These are phyloP conservation scores for Globisporangium radiosum DNA, from an alignment of 352 stramenopile species.

Conservation along the genomic window DNA sequence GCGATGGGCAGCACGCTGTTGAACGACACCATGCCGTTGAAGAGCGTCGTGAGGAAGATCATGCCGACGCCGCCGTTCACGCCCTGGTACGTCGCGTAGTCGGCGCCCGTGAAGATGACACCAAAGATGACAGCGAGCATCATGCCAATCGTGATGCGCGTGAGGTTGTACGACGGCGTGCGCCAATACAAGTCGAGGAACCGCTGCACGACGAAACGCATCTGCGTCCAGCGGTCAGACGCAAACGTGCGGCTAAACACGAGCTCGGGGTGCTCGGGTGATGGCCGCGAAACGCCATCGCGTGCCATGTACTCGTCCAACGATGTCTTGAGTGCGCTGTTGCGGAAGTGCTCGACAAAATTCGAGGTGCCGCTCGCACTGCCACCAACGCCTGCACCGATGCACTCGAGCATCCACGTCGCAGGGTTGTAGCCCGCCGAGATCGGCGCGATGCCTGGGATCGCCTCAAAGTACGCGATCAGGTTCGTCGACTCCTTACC, in stretches of 20 bases:
- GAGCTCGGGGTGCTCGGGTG: conserved; percentile 8
- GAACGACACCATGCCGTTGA: conserved; percentile 14
- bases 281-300: conserved; percentile 4
- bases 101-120: conserved; percentile 31
- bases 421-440: conserved; percentile 27
- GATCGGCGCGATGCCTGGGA: conserved; percentile 22
- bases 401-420: conserved; percentile 18
- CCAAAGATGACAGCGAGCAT: conserved; percentile 63
- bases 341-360: conserved; percentile 8
- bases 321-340: conserved; percentile 6
- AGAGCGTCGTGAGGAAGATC: conserved; percentile 9
- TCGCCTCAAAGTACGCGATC: conserved; percentile 25
- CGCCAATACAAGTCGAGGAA: conserved; percentile 68
- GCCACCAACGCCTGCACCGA: conserved; percentile 19
- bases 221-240: conserved; percentile 6
- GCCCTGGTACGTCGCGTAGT: conserved; percentile 35
- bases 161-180: conserved; percentile 83
- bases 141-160: conserved; percentile 40
- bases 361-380: not conserved
- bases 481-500: conserved; percentile 16
- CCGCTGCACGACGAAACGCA: conserved; percentile 6
- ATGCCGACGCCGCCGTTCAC: conserved; percentile 24
- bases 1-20: conserved; percentile 6
- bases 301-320: conserved; percentile 10
- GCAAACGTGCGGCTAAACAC: conserved; percentile 13